Conservation (phyloP, 768 basidiomycete species). For the Sistotremastrum niveocremeum region DNA sequence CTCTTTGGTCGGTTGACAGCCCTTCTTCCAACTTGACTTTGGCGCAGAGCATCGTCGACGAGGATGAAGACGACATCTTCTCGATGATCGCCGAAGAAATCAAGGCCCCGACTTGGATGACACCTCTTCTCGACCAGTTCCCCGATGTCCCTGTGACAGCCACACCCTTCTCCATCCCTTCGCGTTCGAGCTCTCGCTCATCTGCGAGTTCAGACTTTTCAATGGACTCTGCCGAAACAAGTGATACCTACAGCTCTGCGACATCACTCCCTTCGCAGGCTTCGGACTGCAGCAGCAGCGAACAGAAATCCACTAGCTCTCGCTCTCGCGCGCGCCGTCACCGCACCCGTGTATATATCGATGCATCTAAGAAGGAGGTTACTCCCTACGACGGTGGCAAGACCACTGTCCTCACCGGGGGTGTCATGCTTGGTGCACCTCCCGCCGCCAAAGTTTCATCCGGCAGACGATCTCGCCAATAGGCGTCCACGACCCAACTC, state of each 20-base stretch:
- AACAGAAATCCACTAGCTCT: neutral
- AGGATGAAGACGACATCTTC: slow-evolving; percentile 63
- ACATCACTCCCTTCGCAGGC: slow-evolving; percentile 30
- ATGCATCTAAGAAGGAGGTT: slow-evolving; percentile 62
- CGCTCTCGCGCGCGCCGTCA: slow-evolving; percentile 51
- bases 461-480: too few species aligned
- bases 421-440: slow-evolving; percentile 63
- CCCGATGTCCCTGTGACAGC: slow-evolving; percentile 22
- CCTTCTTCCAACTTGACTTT: slow-evolving; percentile 28
- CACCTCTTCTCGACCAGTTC: slow-evolving; percentile 50
- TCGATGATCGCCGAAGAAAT: slow-evolving; percentile 62
- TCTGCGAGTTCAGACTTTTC: slow-evolving; percentile 65
- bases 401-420: slow-evolving; percentile 78
- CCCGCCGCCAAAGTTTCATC: slow-evolving; percentile 10
- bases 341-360: slow-evolving; percentile 59
- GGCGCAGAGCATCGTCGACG: slow-evolving; percentile 62
- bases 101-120: slow-evolving; percentile 52
- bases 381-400: slow-evolving; percentile 82
- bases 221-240: slow-evolving; percentile 41
- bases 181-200: slow-evolving; percentile 43
- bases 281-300: neutral
- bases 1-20: slow-evolving; percentile 53
- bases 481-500: too few species aligned
- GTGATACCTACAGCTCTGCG: slow-evolving; percentile 24
- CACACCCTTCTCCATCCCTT: slow-evolving; percentile 30